Conservation (phyloP, 495 filamentous ascomycete genomes). For the Penicillium bovifimosum region DNA sequence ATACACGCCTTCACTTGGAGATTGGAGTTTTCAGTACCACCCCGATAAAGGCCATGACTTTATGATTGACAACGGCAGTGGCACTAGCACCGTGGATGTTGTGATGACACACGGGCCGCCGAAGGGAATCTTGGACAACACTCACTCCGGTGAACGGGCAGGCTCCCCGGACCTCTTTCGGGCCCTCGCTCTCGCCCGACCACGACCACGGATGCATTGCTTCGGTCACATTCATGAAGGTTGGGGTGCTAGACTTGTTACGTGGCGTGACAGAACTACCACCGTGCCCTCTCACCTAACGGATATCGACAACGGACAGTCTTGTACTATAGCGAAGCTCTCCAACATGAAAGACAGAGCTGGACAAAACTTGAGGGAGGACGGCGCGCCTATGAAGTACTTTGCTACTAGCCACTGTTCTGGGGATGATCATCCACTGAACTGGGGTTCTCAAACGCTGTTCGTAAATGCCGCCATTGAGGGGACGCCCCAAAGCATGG, state of each 20-base stretch:
- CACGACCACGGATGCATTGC: constrained; percentile 59
- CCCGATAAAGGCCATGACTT: constrained; percentile 44
- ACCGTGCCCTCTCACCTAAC: constrained; percentile 36
- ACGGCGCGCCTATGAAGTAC: constrained; percentile 1
- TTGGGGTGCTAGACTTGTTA: constrained; percentile 58
- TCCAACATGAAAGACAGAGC: constrained; percentile 4
- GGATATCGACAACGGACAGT: constrained; percentile 45
- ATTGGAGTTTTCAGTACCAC: constrained; percentile 56
- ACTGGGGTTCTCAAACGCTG: constrained; percentile 46
- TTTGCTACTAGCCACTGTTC: constrained; percentile 30
- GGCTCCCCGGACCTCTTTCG: constrained; percentile 56
- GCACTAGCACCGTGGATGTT: constrained; percentile 44
- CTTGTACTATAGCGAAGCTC: constrained; percentile 34
- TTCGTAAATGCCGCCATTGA: constrained; percentile 54
- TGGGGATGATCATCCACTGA: constrained; percentile 25
- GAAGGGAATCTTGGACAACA: constrained; percentile 47
- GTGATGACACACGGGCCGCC: constrained; percentile 69
- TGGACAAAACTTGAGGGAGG: neutral
- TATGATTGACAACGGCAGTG: constrained; percentile 25
- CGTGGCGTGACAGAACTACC: constrained; percentile 40
- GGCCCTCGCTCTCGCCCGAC: constrained; percentile 47
- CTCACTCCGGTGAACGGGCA: constrained; percentile 26
- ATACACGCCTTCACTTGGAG: constrained; percentile 51
- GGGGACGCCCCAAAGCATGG: no score
- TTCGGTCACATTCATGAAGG: constrained; percentile 71